Evolutionary conservation across 1,139 yeast genomes (phyloP).

Genomic region (Blastobotrys serpentis): DNA sequence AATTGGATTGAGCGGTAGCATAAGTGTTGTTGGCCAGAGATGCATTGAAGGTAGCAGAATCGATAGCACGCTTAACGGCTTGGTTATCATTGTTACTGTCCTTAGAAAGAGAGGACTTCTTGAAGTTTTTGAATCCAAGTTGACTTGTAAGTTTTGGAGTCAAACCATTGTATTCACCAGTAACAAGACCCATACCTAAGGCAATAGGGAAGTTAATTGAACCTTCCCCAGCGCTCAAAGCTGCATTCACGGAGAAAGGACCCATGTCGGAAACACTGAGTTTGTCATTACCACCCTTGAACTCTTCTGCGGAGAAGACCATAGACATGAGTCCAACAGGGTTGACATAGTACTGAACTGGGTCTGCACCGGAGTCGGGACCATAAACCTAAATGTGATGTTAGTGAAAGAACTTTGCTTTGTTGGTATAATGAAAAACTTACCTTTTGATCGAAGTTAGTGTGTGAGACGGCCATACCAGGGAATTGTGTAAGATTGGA

Average conservation of each 20-base stretch:
- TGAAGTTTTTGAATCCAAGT: slow-evolving; percentile 51
- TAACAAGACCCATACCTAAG: slow-evolving; percentile 79
- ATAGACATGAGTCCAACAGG: slow-evolving; percentile 55
- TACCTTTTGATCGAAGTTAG: slow-evolving; percentile 47
- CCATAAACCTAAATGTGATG: slow-evolving; percentile 30
- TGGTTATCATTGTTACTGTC: neutral
- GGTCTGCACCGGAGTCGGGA: slow-evolving; percentile 35
- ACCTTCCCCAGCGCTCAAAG: slow-evolving; percentile 43
- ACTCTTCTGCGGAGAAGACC: slow-evolving; percentile 55
- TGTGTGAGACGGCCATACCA: slow-evolving; percentile 64
- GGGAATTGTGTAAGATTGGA: slow-evolving; percentile 42
- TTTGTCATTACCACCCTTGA: slow-evolving; percentile 40
- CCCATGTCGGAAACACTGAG: slow-evolving; percentile 49
- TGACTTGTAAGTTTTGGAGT: slow-evolving; percentile 54
- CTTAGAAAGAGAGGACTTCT: slow-evolving; percentile 37
- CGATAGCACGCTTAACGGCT: neutral
- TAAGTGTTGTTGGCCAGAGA: slow-evolving; percentile 8
- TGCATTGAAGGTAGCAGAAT: neutral
- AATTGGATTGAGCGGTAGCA: slow-evolving; percentile 18
- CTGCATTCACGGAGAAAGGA: slow-evolving; percentile 56
- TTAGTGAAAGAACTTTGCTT: slow-evolving; percentile 11
- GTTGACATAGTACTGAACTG: slow-evolving; percentile 51
- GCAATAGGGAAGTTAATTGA: slow-evolving; percentile 45
- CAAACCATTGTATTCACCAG: slow-evolving; percentile 63
- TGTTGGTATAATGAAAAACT: too few relatives aligned